Conservation (phyloP, 2,329 filamentous ascomycete species). For the Xylariaceae sp. region DNA sequence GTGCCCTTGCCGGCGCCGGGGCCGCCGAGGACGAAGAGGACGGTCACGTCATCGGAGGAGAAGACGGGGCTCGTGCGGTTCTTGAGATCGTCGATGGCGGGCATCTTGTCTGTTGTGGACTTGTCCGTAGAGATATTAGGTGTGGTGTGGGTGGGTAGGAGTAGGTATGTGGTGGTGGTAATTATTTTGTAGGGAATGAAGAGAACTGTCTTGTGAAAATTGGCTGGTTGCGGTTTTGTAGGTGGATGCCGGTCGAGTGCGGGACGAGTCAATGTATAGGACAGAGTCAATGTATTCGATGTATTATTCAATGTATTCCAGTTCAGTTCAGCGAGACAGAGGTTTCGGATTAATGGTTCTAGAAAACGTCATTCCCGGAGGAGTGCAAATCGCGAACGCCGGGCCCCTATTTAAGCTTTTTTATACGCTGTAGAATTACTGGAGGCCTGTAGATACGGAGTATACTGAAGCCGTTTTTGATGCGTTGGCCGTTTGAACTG, state of each 20-base stretch:
- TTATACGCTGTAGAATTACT: not conserved
- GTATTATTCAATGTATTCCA: not conserved
- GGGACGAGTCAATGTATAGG: no score
- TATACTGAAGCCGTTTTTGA: not conserved
- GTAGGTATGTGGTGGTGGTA: no score
- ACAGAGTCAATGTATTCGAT: not conserved
- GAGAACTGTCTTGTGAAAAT: no score
- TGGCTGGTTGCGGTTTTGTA: no score
- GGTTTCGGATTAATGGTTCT: not conserved
- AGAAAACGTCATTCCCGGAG: not conserved
- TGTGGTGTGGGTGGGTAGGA: no score
- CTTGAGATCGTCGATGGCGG: constrained; percentile 35
- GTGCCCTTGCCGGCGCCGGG: constrained; percentile 96
- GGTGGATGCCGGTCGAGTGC: no score
- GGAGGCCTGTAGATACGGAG: no score
- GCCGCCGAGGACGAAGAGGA: constrained; percentile 92
- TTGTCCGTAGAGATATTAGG: no score
- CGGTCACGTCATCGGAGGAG: constrained; percentile 71
- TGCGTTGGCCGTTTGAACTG: not conserved
- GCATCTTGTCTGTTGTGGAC: constrained; percentile 34
- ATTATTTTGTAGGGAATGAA: no score
- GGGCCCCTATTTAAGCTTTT: not conserved
- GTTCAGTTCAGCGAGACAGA: not conserved
- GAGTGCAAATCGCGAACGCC: no score
- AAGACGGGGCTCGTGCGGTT: constrained; percentile 59